Base-by-base conservation (phyloP, 164 flowering plant genomes). In the Cinnamomum chago region DNA sequence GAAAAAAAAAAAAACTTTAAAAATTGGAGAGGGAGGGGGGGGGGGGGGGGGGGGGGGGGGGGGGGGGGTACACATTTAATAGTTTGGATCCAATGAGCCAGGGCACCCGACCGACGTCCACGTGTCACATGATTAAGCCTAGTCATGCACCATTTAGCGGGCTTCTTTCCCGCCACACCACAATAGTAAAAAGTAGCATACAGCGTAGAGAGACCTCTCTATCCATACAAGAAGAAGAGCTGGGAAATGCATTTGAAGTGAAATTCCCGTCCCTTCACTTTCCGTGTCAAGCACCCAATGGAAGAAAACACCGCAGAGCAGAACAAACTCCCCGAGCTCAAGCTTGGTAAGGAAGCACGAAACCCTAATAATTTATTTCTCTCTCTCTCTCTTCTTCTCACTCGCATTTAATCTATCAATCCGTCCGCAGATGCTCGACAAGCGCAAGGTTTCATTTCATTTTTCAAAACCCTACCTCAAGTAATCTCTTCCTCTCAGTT, bases 381-480 rank as follows among this genome's bases (percentile, higher is more conserved):
- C 62, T 62, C 2, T 25, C 28, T 70, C 65, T 66, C 25, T 40
- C 68, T 40, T 68, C 15, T 58, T 14, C 9, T 51, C 4, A 28
- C 17, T 71, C 18, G 7, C 10, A 14, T 58, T 28, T 64, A 3
- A 30, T 30, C 33, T 30, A 5, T 30, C 33, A 30, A 65, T 58
- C 72, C 40, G 0, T 70, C 35, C 76, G 64, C 70, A 95, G 99
- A 95, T 85, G 93, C 94, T 11, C 94, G 85, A 82, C 99, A 95
- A 85, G 95, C 98, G 71, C 99, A 89, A 84, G 98, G 99, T 84
- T 95, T 95, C 82, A 90, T 93, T 47, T 85, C 97, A 20, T 92
- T 93, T 85, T 92, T 88, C 88, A 92, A 89, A 87, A 86, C 88
- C 85, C 89, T 95, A 74, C 91, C 97, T 70, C 70, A 75, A 68